A percentile compares a stretch with the other conserved stretches of the same genome.
These are phyloP conservation scores for Aureobasidium sp. DNA, from an alignment of 2,329 filamentous ascomycete species.

Conservation along the genomic window DNA sequence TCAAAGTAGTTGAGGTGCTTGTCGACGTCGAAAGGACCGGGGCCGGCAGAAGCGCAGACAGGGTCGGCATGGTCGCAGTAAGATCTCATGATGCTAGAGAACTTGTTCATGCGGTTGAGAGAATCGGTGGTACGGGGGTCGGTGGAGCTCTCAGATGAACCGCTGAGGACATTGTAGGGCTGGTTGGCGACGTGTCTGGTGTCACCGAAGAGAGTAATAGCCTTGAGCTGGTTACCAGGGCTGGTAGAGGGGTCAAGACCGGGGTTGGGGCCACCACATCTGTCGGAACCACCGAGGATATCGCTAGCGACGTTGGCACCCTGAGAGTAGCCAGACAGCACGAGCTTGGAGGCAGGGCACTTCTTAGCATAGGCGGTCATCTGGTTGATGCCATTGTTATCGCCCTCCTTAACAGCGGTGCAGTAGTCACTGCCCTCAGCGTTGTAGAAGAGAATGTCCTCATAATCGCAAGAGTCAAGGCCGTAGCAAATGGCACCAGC, in stretches of 20 bases:
- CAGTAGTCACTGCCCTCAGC: conserved; percentile 29
- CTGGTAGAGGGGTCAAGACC: conserved; percentile 16
- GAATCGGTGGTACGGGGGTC: conserved; percentile 26
- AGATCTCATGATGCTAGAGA: conserved; percentile 21
- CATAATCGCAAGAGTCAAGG: conserved; percentile 21
- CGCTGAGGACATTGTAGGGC: conserved; percentile 24
- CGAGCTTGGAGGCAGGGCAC: conserved; percentile 23
- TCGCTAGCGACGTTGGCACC: conserved; percentile 27
- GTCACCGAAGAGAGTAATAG: conserved; percentile 25
- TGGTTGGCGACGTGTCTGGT: conserved; percentile 25
- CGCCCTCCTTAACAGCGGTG: conserved; percentile 32
- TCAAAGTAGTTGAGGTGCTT: conserved; percentile 36
- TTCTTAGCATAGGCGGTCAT: conserved; percentile 11
- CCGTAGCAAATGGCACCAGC: conserved; percentile 21
- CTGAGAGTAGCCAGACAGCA: conserved; percentile 25
- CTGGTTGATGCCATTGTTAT: conserved; percentile 13
- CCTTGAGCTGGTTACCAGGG: conserved; percentile 19
- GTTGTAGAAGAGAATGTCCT: conserved; percentile 19
- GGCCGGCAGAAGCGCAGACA: conserved; percentile 20
- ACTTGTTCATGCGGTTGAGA: conserved; percentile 17
- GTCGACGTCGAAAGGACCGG: conserved; percentile 28
- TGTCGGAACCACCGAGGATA: conserved; percentile 17
- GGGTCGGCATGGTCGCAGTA: conserved; percentile 35
- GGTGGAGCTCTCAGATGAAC: conserved; percentile 20
- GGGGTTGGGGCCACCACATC: conserved; percentile 40